Base-by-base conservation (phyloP, 202 grass and related monocot species). In the Bolboschoenoplectus hybrid region DNA sequence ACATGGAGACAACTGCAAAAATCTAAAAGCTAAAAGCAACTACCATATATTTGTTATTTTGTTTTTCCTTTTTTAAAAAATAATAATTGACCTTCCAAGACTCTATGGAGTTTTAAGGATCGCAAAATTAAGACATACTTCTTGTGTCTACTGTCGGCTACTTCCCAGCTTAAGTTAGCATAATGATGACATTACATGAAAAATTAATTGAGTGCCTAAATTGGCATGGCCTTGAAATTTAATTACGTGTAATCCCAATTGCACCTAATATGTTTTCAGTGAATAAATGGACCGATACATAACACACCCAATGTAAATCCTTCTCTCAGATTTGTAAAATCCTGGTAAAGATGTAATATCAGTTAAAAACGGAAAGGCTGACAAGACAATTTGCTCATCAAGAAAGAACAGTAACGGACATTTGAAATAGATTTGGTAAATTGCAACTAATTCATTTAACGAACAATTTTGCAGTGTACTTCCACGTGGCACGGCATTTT, bases 181-280 rank as follows among this genome's bases (percentile, higher is more conserved):
- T 83, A 66, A 46, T 66, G 34, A 50, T 68, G n/a, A 62, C 43
- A 50, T 67, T 50, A 83, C n/a, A 45, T 83, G 39, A 83, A 50
- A 66, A 6, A 45, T 68, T 46, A 66, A 63, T 81, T 19, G 78
- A 83, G 62, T 66, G 63, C 47, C 44, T 36, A 68, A 82, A 83
- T 36, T 83, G 44, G 81, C 43, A 50, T 32, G 26, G 62, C 80
- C 14, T 64, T 20, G 57, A 16, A 46, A 74, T 9, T 36, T 38
- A 38, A 80, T 76, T 56, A 80, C 47, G n/a, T 14, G 19, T 55
- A 79, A 36, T 26, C 26, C 56, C 1, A 81, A 62, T n/a, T 9
- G 4, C 10, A 62, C 44, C 19, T 81, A 62, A 81, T 81, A 65
- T 16, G 7, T 65, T 82, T 51, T 19, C 2, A 32, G 43, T 9